Base-by-base conservation (phyloP, 805 yeast genomes). In the Geotrichum ghanense region DNA sequence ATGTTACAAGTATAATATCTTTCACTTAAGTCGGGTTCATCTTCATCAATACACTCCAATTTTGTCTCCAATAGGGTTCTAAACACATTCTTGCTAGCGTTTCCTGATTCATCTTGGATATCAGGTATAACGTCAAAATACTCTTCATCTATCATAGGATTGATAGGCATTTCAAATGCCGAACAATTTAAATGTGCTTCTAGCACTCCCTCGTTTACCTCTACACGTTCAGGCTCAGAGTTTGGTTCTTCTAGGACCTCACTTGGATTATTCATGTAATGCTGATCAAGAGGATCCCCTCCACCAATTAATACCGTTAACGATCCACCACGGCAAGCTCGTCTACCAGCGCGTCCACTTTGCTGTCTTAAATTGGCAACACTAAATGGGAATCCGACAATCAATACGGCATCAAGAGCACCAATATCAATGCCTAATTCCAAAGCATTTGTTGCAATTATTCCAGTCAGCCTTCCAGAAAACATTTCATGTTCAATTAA, bases 341-440 rank as follows among this genome's bases (percentile, higher is more conserved):
- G 78, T 61, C 99, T 72, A 16, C 99, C 99, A 0, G 96, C 97
- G 58, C 99, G 73, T 31, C 99, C 99, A 68, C 92, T 82, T 59
- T 92, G 98, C 64, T 92, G 99, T 55, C 89, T 86, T 59, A 92
- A 76, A 51, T 87, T 87, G 44, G 94, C 80, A 49, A 88, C 72
- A 45, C 95, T 83, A 19, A 78, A 68, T 0, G 99, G 99, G 52
- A 92, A 92, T 0, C 97, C 97, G 57, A 95, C 86, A 67, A 88
- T 78, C 2, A 92, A 65, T 0, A 89, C 97, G 0, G 95, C 88
- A 63, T 92, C 98, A 42, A 92, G 68, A 12, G 83, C 84, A 44
- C 97, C 95, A 51, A 92, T 83, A 69, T 92, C 98, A 45, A 92
- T 85, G 49, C 99, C 99, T 43, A 92, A 72, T 59, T 92, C 99